These are phyloP conservation scores for Parachlorella kessleri DNA, from an alignment of 139 green algal species.

Conservation along the genomic window DNA sequence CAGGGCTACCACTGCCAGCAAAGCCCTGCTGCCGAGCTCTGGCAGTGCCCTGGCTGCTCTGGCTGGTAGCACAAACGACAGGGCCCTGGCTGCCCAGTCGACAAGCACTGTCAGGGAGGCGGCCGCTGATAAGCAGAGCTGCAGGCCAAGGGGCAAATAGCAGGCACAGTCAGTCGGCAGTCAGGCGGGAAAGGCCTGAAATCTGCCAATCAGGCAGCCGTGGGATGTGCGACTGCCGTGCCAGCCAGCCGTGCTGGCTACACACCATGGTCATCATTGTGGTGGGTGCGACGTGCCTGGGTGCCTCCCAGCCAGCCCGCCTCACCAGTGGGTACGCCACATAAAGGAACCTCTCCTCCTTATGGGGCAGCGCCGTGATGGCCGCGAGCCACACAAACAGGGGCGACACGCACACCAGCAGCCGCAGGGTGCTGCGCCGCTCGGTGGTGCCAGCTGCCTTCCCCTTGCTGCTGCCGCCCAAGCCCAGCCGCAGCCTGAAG, in stretches of 20 bases:
- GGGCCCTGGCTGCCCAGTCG: not conserved
- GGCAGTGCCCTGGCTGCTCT: not conserved
- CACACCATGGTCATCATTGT: no score
- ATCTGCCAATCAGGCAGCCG: no score
- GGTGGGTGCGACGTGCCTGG: no score
- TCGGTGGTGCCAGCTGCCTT: not conserved
- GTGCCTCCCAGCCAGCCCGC: no score
- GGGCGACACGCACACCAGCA: slow-evolving; percentile 38
- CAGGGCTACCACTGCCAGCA: slow-evolving; percentile 11
- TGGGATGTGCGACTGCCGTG: no score
- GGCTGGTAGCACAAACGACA: not conserved
- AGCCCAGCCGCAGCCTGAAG: not conserved
- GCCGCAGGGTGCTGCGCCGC: not conserved
- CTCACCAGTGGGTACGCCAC: slow-evolving; percentile 69
- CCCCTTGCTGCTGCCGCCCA: not conserved
- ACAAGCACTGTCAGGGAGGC: slow-evolving; percentile 25
- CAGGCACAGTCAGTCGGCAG: not conserved
- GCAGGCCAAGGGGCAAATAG: slow-evolving; percentile 1
- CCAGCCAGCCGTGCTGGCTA: no score
- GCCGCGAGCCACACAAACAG: slow-evolving; percentile 71
- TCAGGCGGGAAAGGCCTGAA: no score
- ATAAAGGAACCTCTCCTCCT: slow-evolving; percentile 87
- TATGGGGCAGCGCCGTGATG: slow-evolving; percentile 79
- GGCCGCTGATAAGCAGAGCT: slow-evolving; percentile 70
- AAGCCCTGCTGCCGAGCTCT: not conserved